Conservation (phyloP, 148 eudicot species). For the Talinum fruticosum region DNA sequence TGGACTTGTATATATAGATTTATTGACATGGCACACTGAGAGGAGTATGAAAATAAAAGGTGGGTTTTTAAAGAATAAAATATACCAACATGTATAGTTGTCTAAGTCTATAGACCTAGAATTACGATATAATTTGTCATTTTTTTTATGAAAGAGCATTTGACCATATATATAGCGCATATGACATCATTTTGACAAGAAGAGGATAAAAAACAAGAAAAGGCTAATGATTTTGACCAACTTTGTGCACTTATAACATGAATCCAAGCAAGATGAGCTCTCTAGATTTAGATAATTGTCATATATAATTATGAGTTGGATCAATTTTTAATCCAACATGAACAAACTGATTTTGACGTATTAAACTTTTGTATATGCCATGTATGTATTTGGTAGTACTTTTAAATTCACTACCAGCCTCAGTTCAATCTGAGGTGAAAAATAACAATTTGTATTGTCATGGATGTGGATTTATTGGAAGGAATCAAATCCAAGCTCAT, state of each 20-base stretch:
- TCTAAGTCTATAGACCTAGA: too few relatives aligned
- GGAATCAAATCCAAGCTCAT: slow-evolving; percentile 38
- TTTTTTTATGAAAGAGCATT: too few relatives aligned
- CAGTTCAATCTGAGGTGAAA: slow-evolving; percentile 1
- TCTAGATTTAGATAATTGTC: background rate
- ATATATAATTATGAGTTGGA: background rate
- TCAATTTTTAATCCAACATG: background rate
- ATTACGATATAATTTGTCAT: too few relatives aligned
- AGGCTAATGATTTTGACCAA: background rate
- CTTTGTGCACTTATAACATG: background rate
- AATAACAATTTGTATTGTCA: background rate
- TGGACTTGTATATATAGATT: too few relatives aligned
- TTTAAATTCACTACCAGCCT: background rate
- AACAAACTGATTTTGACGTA: background rate
- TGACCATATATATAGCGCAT: background rate
- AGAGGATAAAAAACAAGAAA: background rate
- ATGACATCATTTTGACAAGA: background rate
- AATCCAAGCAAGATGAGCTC: background rate
- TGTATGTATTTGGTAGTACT: background rate
- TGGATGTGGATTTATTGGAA: slow-evolving; percentile 7
- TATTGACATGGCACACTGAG: too few relatives aligned
- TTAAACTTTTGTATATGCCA: background rate
- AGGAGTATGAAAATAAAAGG: too few relatives aligned
- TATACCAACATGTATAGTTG: too few relatives aligned
- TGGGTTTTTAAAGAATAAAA: too few relatives aligned